phyloP scores from a whole-genome alignment of 2,329 filamentous ascomycete genomes.

The Pseudopyrenochaeta lycopersici region DNA sequence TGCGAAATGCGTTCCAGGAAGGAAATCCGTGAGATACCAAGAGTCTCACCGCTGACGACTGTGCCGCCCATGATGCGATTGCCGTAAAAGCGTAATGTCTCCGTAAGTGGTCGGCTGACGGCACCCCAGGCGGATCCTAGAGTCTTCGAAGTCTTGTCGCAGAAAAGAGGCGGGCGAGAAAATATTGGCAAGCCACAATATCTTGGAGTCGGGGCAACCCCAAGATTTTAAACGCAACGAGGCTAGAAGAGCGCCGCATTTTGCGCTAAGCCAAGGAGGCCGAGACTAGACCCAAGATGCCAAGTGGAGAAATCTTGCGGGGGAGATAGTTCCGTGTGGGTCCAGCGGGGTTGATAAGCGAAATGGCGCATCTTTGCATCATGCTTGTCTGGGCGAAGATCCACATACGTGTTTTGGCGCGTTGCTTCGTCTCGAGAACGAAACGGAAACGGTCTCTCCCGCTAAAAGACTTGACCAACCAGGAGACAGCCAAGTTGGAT shows the following conservation, averaged over 20 bases:
- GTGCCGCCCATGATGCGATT: conserved; percentile 6
- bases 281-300: conserved; percentile 28
- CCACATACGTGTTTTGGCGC: conserved; percentile 14
- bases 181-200: conserved; percentile 36
- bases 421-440: conserved; percentile 24
- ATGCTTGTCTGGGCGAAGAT: conserved; percentile 9
- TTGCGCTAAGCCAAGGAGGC: conserved; percentile 30
- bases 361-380: conserved; percentile 14
- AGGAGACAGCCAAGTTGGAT: conserved; percentile 21
- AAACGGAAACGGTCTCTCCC: conserved; percentile 9
- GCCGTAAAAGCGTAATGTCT: conserved; percentile 12
- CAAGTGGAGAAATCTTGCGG: conserved; percentile 19
- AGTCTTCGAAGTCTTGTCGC: conserved; percentile 27
- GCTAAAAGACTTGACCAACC: conserved; percentile 16
- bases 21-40: conserved; percentile 17
- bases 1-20: conserved; percentile 4
- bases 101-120: conserved; percentile 19
- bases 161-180: conserved; percentile 17
- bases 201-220: conserved; percentile 22
- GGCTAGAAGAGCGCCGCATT: conserved; percentile 15
- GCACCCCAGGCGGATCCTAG: conserved; percentile 11
- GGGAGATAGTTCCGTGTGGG: conserved; percentile 10
- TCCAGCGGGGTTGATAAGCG: conserved; percentile 9
- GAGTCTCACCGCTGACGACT: conserved; percentile 7
- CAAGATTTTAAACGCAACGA: conserved; percentile 13